Base-by-base conservation (phyloP, 2,329 filamentous ascomycete genomes). In the Diaporthe vaccinii region DNA sequence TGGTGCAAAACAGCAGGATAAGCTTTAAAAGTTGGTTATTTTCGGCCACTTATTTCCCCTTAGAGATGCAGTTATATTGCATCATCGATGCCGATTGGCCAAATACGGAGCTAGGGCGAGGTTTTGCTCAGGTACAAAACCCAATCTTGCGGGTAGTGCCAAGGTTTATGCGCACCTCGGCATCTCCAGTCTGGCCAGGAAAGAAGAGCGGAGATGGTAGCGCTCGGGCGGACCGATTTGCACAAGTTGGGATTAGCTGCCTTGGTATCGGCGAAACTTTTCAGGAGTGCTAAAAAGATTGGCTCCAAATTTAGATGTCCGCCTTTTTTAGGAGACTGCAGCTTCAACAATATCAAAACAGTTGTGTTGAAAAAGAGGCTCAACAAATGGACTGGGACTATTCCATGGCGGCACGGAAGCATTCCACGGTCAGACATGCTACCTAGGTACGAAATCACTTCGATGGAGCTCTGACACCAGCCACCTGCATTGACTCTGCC, bases 81-180 rank as follows among this genome's bases (percentile, higher is more conserved):
- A 51, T 17, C 41, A 67, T 9, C n/a, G 9, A 12, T 20, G 31
- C 7, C 7, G 12, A 53, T 17, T 9, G 31, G 22, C 14, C 15
- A 20, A 53, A 36, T 2, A n/a, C 12, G 25, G 31, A 17, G 28
- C 20, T 17, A 25, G 44, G 10, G 31, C 28, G 28, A 10, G 22
- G 34, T 22, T 28, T 9, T 53, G 31, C 46, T 53, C 31, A 36
- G 46, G 31, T 28, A 39, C 31, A 39, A 7, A 53, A 39, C 31
- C 28, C 22, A 53, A 53, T 39, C 31, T 68, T 39, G 31, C 62
- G 15, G 15, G 4, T 25, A 22, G 10, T 39, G 65, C 65, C 65
- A 68, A 68, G 65, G 4, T 28, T 53, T 25, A 68, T 68, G 62
- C 46, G 31, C 8, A 46, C 46, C 65, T 53, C 62, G 62, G 62